These are phyloP conservation scores for Anacardium occidentale DNA, from an alignment of 345 rosid genomes.

Conservation along the genomic window DNA sequence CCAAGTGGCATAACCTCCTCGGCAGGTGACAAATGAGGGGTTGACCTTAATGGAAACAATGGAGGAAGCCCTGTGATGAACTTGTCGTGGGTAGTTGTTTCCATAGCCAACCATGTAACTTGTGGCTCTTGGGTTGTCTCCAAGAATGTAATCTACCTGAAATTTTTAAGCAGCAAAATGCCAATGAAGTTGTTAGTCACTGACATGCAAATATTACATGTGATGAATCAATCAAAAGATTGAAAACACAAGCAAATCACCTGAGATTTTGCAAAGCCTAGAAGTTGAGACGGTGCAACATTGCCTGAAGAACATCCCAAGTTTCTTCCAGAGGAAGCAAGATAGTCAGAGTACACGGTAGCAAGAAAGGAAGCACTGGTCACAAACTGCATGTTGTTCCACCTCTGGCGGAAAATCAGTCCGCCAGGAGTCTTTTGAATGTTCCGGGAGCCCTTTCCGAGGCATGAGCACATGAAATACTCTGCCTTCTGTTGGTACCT, in stretches of 20 bases:
- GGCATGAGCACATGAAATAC: conserved; percentile 80
- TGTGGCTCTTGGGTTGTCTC: conserved; percentile 95
- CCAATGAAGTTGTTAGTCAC: background rate
- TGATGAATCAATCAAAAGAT: background rate
- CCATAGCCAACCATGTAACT: conserved; percentile 99
- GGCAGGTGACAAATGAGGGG: conserved; percentile 68
- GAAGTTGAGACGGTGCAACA: conserved; percentile 62
- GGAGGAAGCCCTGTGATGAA: conserved; percentile 91
- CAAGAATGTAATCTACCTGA: conserved; percentile 92
- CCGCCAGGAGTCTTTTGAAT: conserved; percentile 93
- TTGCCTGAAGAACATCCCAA: conserved; percentile 60
- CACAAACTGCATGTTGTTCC: conserved; percentile 98
- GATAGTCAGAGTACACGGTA: conserved; percentile 80
- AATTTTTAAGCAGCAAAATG: conserved; percentile 6
- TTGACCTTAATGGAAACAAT: conserved; percentile 77
- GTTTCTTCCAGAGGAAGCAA: conserved; percentile 60
- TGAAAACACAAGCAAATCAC: conserved; percentile 25
- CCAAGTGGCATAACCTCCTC: conserved; percentile 96
- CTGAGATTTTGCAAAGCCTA: conserved; percentile 86
- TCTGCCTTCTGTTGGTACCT: conserved; percentile 84
- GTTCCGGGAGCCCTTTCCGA: conserved; percentile 63
- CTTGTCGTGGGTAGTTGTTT: conserved; percentile 82
- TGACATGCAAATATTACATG: background rate
- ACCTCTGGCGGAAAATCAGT: conserved; percentile 77
- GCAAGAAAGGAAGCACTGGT: conserved; percentile 80